Conservation (phyloP, 176 grass and related monocot genomes). For the Aegilops sharonensis region DNA sequence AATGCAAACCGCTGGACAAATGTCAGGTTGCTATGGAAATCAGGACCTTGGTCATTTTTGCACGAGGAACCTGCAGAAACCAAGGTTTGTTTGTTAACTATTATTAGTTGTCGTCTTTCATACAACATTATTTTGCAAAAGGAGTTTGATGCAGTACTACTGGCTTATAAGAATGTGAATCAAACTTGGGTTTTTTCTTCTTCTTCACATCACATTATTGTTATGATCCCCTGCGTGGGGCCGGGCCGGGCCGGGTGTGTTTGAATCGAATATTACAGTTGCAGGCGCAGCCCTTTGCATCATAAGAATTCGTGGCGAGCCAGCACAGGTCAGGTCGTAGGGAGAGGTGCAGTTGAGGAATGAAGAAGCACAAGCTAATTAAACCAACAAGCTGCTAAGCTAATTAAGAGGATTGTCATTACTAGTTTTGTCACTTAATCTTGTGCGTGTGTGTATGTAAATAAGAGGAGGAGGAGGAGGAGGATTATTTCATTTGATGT, state of each 20-base stretch:
- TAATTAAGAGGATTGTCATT: background rate
- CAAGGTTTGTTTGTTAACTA: slow-evolving; percentile 47
- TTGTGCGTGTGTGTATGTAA: background rate
- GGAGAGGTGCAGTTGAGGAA: background rate
- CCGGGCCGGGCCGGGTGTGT: too few relatives aligned
- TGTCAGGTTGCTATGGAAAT: slow-evolving; percentile 73
- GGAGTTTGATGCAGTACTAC: too few relatives aligned
- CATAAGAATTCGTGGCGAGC: background rate
- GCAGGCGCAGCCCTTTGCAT: background rate
- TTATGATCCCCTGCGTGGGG: too few relatives aligned
- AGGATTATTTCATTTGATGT: background rate
- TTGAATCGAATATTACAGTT: background rate
- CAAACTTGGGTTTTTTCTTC: too few relatives aligned
- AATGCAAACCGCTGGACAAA: background rate
- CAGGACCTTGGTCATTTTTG: slow-evolving; percentile 93
- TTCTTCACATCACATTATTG: too few relatives aligned
- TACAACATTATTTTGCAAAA: background rate
- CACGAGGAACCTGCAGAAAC: slow-evolving; percentile 40
- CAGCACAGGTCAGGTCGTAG: background rate
- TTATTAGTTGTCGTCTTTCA: background rate
- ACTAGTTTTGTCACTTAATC: background rate
- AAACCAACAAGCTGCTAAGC: background rate
- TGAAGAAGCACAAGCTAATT: background rate
- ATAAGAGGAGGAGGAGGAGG: too few relatives aligned
- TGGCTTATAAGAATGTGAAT: too few relatives aligned